phyloP scores from a whole-genome alignment of 1,284 basidiomycete genomes.

The Omphalotus olearius region DNA sequence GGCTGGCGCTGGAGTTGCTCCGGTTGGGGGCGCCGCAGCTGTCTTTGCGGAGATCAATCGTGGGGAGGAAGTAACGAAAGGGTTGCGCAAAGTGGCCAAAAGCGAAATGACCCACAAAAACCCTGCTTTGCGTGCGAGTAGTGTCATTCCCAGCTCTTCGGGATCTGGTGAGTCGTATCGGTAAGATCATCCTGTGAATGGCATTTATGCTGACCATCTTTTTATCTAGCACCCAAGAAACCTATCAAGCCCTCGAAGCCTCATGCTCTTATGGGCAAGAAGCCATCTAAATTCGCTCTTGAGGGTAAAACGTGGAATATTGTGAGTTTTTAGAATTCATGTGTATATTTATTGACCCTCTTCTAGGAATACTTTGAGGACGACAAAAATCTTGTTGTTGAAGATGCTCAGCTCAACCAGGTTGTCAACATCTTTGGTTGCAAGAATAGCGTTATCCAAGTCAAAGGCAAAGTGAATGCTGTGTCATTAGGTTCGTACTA shows the following conservation, averaged over 20 bases:
- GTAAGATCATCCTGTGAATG: background rate
- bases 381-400: slow-evolving; percentile 71
- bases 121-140: slow-evolving; percentile 72
- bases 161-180: slow-evolving; percentile 24
- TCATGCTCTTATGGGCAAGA: slow-evolving; percentile 76
- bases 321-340: slow-evolving; percentile 61
- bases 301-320: slow-evolving; percentile 95
- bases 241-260: slow-evolving; percentile 82
- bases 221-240: slow-evolving; percentile 44
- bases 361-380: slow-evolving; percentile 98
- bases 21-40: slow-evolving; percentile 67
- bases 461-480: slow-evolving; percentile 96
- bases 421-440: slow-evolving; percentile 90
- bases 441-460: slow-evolving; percentile 83
- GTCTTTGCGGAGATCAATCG: slow-evolving; percentile 94
- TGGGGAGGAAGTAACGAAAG: slow-evolving; percentile 87
- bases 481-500: slow-evolving; percentile 75
- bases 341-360: no score
- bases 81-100: slow-evolving; percentile 90
- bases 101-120: slow-evolving; percentile 99
- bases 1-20: slow-evolving; percentile 37
- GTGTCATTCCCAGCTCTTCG: slow-evolving; percentile 53
- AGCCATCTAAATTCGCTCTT: slow-evolving; percentile 86
- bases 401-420: slow-evolving; percentile 80
- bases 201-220: background rate